Conservation (phyloP, 1,139 yeast genomes). For the Suhomyces guaymorum region DNA sequence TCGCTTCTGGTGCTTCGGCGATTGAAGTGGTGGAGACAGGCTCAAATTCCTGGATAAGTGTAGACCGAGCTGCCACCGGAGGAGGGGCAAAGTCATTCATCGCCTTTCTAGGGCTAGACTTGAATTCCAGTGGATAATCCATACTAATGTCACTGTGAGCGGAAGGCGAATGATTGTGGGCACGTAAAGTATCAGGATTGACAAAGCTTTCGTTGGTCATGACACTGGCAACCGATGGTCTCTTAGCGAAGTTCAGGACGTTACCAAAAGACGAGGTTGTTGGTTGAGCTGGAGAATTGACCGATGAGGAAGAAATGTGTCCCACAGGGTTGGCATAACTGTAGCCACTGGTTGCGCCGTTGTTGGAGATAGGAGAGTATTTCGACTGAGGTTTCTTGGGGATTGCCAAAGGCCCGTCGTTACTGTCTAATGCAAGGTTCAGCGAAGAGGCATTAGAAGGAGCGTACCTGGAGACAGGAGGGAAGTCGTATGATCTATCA, state of each 20-base stretch:
- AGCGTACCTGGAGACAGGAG: conserved; percentile 27
- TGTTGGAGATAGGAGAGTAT: conserved; percentile 18
- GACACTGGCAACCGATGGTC: conserved; percentile 29
- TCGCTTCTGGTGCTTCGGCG: background rate
- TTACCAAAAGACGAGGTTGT: conserved; percentile 14
- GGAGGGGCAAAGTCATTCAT: conserved; percentile 3
- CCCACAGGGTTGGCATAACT: conserved; percentile 16
- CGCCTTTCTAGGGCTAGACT: conserved; percentile 21
- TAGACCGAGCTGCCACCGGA: conserved; percentile 9
- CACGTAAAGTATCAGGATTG: conserved; percentile 18
- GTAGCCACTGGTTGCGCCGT: conserved; percentile 8
- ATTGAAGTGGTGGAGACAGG: background rate
- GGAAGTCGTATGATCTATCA: conserved; percentile 5
- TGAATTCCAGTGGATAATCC: conserved; percentile 34
- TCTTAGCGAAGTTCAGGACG: conserved; percentile 16
- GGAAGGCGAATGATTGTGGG: conserved; percentile 30
- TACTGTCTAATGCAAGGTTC: conserved; percentile 18
- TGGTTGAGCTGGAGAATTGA: conserved; percentile 14
- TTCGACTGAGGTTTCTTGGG: conserved; percentile 17
- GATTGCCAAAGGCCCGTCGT: conserved; percentile 11
- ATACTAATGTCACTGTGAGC: conserved; percentile 36
- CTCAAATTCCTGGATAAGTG: background rate
- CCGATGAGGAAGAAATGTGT: conserved; percentile 19
- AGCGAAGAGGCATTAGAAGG: conserved; percentile 29
- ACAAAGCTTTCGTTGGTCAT: conserved; percentile 26